Conservation (phyloP, 2,329 filamentous ascomycete genomes). For the Alternaria alternata region DNA sequence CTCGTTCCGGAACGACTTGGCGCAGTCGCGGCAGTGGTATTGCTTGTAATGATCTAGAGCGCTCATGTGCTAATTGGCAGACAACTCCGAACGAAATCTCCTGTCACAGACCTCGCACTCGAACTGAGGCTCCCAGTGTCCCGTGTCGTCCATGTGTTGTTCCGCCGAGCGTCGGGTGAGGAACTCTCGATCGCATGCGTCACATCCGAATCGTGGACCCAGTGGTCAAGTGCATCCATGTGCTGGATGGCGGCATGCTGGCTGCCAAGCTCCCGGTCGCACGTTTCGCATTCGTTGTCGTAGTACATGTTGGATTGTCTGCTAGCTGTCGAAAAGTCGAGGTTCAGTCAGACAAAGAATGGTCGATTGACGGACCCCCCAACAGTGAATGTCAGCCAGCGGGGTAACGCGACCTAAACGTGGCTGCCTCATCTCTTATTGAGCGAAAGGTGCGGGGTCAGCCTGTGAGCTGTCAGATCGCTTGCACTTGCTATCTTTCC, state of each 20-base stretch:
- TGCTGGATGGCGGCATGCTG: neutral
- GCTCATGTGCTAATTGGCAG: constrained; percentile 4
- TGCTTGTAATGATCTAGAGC: constrained; percentile 19
- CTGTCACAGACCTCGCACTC: constrained; percentile 2
- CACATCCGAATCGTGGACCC: neutral
- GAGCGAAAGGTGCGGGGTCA: too few relatives aligned
- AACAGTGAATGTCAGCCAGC: neutral
- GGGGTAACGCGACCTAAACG: neutral
- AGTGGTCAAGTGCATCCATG: neutral
- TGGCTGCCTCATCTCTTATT: neutral
- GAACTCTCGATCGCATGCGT: constrained; percentile 16
- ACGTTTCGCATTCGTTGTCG: constrained; percentile 21
- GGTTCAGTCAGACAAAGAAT: neutral
- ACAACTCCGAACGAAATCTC: neutral
- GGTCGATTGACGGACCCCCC: too few relatives aligned
- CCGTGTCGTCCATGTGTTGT: constrained; percentile 22
- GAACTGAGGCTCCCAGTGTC: constrained; percentile 2
- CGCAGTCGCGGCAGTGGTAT: neutral
- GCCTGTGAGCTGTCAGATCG: too few relatives aligned
- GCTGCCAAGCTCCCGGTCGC: constrained; percentile 13
- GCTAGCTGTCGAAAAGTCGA: neutral
- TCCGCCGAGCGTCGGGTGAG: constrained; percentile 9
- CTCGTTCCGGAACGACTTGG: neutral
- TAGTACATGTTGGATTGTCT: constrained; percentile 1
- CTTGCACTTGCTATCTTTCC: too few relatives aligned